Evolutionary conservation across 2,329 filamentous ascomycete species (phyloP), one percentile per base, ranked within the genome.

Genomic region (Aspergillus tamarii): DNA sequence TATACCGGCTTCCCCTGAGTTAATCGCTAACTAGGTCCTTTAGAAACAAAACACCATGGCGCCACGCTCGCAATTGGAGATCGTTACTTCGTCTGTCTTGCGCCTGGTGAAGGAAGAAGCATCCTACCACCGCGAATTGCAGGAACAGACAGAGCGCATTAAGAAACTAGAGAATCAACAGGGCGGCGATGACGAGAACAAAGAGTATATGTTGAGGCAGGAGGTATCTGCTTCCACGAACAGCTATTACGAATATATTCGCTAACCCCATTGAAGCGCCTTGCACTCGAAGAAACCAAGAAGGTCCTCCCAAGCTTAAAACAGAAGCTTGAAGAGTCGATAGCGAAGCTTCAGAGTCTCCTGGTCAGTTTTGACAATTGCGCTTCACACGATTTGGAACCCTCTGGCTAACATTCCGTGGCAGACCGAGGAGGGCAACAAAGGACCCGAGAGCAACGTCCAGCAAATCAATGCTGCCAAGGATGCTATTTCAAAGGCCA

Each of bases 71-170:
- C 87, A 72, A 93, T 96, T 78, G 88, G 92, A 65, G 92, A 95
- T 97, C 75, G 89, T 91, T 52, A 95, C 92, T 28, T 87, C 89
- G 66, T 88, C 92, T 23, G 88, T 98, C 69, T 84, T 87, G 72
- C 92, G 95, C 64, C 87, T 98, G 55, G 87, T 97, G 69, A 97
- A 96, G 80, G 95, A 99, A 79, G 92, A 97, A 78, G 84, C 86
- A 45, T 94, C 90, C 72, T 98, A 99, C 82, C 91, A 94, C 83
- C 91, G 91, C 75, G 95, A 99, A 78, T 85, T 94, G 23, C 83
- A 86, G 67, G 84, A 89, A 68, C 94, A 98, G 76, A 85, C 91
- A 71, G 85, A 86, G 65, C 87, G 91, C 62, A 86, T 96, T 67
- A 81, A 86, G 76, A 87, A 88, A 76, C 84, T 96, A 21, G 84